Evolutionary conservation across 2,329 filamentous ascomycete species (phyloP).

Genomic region (Nemania sp.): DNA sequence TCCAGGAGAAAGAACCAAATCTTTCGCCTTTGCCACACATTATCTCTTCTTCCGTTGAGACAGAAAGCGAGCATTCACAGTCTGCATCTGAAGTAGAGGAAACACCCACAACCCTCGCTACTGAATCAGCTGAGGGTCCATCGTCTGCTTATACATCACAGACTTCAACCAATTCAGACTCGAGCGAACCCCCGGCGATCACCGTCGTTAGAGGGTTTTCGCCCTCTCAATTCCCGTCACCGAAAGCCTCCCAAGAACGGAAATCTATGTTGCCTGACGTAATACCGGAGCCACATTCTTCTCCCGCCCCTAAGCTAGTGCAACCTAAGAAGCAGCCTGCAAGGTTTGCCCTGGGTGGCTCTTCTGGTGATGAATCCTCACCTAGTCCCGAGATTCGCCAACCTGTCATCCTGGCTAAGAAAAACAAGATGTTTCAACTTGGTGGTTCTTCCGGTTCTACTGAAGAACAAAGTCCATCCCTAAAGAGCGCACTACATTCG

Average conservation of each 20-base stretch:
- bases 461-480: conserved; percentile 80
- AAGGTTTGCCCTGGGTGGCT: conserved; percentile 80
- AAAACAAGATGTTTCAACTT: conserved; percentile 63
- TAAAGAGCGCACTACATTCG: conserved; percentile 66
- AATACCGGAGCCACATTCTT: conserved; percentile 71
- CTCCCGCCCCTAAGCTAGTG: conserved; percentile 73
- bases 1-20: conserved; percentile 83
- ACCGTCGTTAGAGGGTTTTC: conserved; percentile 88
- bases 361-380: conserved; percentile 84
- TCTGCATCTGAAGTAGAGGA: conserved; percentile 67
- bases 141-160: conserved; percentile 40
- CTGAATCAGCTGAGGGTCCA: conserved; percentile 46
- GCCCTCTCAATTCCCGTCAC: conserved; percentile 70
- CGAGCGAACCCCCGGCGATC: conserved; percentile 48
- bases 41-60: conserved; percentile 53
- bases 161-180: conserved; percentile 59
- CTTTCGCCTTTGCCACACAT: conserved; percentile 63
- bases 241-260: conserved; percentile 60
- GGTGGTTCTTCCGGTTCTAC: conserved; percentile 76
- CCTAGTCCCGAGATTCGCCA: conserved; percentile 61
- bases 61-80: conserved; percentile 61
- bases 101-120: conserved; percentile 55
- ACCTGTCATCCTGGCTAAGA: conserved; percentile 51
- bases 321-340: conserved; percentile 71
- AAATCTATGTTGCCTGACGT: conserved; percentile 64